Evolutionary conservation across 805 yeast genomes (phyloP).

Genomic region (Ogataea zsoltii): DNA sequence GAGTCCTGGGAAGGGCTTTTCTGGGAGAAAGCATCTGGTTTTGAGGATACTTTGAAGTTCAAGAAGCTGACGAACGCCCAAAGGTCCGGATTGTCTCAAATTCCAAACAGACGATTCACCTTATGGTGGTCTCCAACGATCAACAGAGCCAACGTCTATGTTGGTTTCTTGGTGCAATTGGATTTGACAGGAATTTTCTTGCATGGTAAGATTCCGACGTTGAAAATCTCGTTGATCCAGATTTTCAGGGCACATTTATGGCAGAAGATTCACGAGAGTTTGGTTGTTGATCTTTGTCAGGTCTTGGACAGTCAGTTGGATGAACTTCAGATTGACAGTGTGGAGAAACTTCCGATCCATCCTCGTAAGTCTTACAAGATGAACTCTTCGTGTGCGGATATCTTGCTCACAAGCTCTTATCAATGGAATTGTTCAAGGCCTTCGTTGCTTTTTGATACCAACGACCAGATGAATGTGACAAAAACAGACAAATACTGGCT

Average conservation of each 20-base stretch:
- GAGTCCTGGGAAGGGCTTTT: constrained; percentile 98
- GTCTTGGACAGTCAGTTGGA: constrained; percentile 87
- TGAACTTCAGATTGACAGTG: constrained; percentile 77
- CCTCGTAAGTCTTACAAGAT: constrained; percentile 96
- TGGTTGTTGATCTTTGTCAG: constrained; percentile 91
- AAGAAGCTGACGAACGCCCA: constrained; percentile 97
- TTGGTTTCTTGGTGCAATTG: constrained; percentile 93
- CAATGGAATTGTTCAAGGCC: constrained; percentile 86
- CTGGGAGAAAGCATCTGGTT: constrained; percentile 98
- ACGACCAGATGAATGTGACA: constrained; percentile 61
- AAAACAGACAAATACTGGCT: constrained; percentile 81
- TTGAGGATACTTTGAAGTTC: constrained; percentile 93
- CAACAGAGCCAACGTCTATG: constrained; percentile 96
- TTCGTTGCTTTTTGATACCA: constrained; percentile 69
- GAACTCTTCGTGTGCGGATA: constrained; percentile 95
- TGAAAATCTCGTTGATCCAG: constrained; percentile 92
- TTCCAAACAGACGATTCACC: constrained; percentile 95
- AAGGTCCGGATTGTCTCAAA: constrained; percentile 93
- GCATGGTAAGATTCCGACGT: constrained; percentile 97
- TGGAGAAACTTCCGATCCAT: constrained; percentile 89
- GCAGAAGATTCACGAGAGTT: constrained; percentile 97
- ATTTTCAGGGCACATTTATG: constrained; percentile 97
- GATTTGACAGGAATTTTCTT: constrained; percentile 95
- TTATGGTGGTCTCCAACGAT: constrained; percentile 99
- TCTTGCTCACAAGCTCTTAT: constrained; percentile 69